A percentile compares a stretch with the other conserved stretches of the same genome.
Evolutionary conservation across 768 basidiomycete species (phyloP).

Genomic region (Collybiopsis confluens): DNA sequence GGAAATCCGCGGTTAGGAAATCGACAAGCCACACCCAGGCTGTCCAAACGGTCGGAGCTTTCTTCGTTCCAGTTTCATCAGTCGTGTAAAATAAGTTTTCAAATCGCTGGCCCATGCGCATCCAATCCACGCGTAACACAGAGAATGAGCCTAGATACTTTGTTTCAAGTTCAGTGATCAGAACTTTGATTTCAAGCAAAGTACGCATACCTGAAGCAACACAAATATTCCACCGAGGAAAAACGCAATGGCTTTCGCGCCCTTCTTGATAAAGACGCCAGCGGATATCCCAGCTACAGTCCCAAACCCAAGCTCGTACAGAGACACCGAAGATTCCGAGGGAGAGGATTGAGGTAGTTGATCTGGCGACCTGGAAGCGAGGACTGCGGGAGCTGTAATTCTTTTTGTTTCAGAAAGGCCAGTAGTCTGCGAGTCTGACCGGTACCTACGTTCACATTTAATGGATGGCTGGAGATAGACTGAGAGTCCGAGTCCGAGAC

Average conservation of each 20-base stretch:
- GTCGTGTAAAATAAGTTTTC: conserved; percentile 68
- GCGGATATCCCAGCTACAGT: conserved; percentile 85
- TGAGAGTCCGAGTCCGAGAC: conserved; percentile 42
- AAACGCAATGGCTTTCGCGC: conserved; percentile 80
- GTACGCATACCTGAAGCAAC: conserved; percentile 69
- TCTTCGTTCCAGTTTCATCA: conserved; percentile 48
- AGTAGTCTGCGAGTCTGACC: background rate
- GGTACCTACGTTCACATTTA: conserved; percentile 50
- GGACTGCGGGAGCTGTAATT: conserved; percentile 8
- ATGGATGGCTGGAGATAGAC: conserved; percentile 30
- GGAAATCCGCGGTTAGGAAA: conserved; percentile 92
- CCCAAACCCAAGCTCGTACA: conserved; percentile 84
- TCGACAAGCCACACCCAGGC: conserved; percentile 66
- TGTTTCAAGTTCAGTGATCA: background rate
- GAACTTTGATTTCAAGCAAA: background rate
- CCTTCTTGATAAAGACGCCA: conserved; percentile 93
- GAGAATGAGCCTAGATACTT: conserved; percentile 79
- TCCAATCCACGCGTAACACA: conserved; percentile 80
- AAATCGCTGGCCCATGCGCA: conserved; percentile 56
- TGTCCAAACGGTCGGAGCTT: conserved; percentile 60
- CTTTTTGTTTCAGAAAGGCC: background rate
- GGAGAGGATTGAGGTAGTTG: conserved; percentile 15
- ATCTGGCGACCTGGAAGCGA: conserved; percentile 8
- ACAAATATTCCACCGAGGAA: conserved; percentile 89
- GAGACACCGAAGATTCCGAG: conserved; percentile 69